Conservation (phyloP, 2,329 filamentous ascomycete genomes). For the Xylariaceae sp. region DNA sequence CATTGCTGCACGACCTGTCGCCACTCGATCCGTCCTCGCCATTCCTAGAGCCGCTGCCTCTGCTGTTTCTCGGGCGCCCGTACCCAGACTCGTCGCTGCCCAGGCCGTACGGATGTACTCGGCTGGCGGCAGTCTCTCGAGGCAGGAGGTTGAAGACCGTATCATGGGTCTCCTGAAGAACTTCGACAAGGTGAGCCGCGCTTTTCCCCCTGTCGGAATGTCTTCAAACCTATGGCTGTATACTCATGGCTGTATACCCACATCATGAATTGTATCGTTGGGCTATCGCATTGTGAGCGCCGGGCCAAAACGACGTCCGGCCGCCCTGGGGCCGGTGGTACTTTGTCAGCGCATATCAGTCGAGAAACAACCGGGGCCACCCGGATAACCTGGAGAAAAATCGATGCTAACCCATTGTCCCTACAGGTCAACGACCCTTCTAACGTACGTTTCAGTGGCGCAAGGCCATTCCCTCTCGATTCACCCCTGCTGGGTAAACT, state of each 20-base stretch:
- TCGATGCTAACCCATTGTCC: constrained; percentile 24
- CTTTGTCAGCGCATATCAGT: constrained; percentile 6
- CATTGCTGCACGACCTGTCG: constrained; percentile 54
- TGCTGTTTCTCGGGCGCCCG: constrained; percentile 46
- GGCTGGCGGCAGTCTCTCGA: constrained; percentile 68
- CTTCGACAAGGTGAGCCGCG: constrained; percentile 79
- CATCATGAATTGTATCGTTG: not conserved
- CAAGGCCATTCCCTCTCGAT: not conserved
- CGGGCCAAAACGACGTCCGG: not conserved
- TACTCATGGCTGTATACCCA: not conserved
- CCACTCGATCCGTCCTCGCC: constrained; percentile 51
- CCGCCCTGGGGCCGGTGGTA: not conserved
- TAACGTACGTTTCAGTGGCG: constrained; percentile 47
- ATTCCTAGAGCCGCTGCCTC: constrained; percentile 32
- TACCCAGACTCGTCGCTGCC: constrained; percentile 56
- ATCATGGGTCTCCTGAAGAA: constrained; percentile 90
- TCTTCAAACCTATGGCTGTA: not conserved
- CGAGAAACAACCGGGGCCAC: not conserved
- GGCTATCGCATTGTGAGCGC: not conserved
- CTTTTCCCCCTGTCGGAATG: not conserved
- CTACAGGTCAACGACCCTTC: constrained; percentile 59
- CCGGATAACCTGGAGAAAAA: not conserved
- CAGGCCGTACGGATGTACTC: constrained; percentile 79
- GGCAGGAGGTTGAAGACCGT: constrained; percentile 82
- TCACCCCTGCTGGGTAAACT: constrained; percentile 8